Base-by-base conservation (phyloP, 106 monocot species). In the Dioscorea alata region DNA sequence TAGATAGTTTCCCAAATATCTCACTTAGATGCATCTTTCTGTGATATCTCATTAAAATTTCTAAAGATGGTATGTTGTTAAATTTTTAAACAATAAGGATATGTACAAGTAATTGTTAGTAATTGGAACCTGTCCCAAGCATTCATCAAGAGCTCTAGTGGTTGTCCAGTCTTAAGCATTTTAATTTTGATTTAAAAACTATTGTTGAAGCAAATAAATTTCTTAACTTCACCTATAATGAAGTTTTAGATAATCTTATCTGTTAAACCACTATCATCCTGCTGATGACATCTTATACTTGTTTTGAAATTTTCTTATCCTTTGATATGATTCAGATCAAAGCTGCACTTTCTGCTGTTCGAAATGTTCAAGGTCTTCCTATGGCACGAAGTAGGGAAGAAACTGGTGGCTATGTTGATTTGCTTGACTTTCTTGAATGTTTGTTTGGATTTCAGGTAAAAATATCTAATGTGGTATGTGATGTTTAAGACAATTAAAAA, bases 401-500 rank as follows among this genome's bases (percentile, higher is more conserved):
- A 65, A 66, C 48, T 34, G 56, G 18, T 48, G 68, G 15, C 16
- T 34, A 65, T 48, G 22, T 28, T 18, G 91, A 91, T 84, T 28
- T 87, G 66, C 76, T 91, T 66, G 69, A 82, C 73, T 87, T 87
- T 87, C 74, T 91, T 23, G 82, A 87, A 64, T 64, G 72, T 60
- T 84, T 73, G 87, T 91, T 87, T 87, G 87, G 87, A 33, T 91
- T 91, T 80, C 91, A 91, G 84, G 91, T 91, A 67, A 60, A 71
- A 42, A 42, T 42, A 42, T 42, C 42, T 42, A 42, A 42, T 42
- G 6, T 42, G 42, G 10, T 6, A 0, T 0, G 10, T 6, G 6
- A 42, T 42, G 10, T 42, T 6, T 42, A 6, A 42, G 6, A 10
- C 42, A 42, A 8, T 10, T 42, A 42, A 42, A 42, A 42, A 42